Base-by-base conservation (phyloP, 2,329 filamentous ascomycete species). In the Onygenales sp. region DNA sequence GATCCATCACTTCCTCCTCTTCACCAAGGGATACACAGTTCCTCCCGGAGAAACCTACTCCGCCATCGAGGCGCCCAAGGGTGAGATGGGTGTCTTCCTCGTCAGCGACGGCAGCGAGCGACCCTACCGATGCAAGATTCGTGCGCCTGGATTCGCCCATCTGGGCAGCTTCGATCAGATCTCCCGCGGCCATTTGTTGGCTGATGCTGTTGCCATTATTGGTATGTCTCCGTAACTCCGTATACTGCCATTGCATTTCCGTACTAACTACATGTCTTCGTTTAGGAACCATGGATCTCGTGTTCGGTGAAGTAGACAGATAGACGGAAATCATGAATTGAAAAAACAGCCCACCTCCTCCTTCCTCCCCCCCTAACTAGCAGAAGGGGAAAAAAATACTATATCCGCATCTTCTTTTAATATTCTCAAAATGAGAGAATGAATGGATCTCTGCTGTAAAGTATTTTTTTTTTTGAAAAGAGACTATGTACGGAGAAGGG, bases 1-100 rank as follows among this genome's bases (percentile, higher is more conserved):
- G 43, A 98, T 98, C 69, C 93, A 98, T 77, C 93, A 98, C 79
- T 98, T 98, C 81, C 77, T 98, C 61, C 84, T 98, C 52, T 98
- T 92, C 79, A 97, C 91, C 72, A 98, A 98, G 82, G 93, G 93
- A 55, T 98, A 98, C 74, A 82, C 89, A 44, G 93, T 98, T 3
- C 93, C 93, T 43, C 93, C 94, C 6, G 94, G 93, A 58, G 93
- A 98, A 79, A 98, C 93, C 5, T 98, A 98, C 79, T 91, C 86
- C 46, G 92, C 87, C 57, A 98, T 98, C 60, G 93, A 98, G 79
- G 93, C 94, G n/a, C 93, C 93, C 56, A 98, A 98, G 85, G 93
- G 93, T 65, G 93, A 98, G 78, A 98, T 98, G 93, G 93, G 87
- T 70, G 93, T 98, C 44, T 98, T 87, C 70, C 76, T 98, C 50